phyloP scores from a whole-genome alignment of 176 grass and related monocot species.

The Aegilops umbellulata region DNA sequence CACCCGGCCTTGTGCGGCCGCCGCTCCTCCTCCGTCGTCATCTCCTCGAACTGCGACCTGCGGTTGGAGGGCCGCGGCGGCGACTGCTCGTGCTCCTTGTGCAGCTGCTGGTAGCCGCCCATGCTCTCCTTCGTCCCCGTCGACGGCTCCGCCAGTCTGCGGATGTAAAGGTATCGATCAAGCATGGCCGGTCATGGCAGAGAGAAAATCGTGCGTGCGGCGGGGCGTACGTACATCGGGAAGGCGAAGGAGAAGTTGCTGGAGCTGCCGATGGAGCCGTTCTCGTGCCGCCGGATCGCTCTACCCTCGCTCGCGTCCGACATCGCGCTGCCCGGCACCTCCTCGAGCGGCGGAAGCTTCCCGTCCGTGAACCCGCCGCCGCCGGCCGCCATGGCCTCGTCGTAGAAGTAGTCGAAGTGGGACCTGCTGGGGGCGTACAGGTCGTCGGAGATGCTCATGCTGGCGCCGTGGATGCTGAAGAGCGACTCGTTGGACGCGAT shows the following conservation, averaged over 20 bases:
- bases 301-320: background rate
- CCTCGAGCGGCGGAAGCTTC: conserved; percentile 29
- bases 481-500: conserved; percentile 69
- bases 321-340: conserved; percentile 29
- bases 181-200: background rate
- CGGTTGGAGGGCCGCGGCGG: background rate
- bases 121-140: conserved; percentile 40
- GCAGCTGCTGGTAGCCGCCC: conserved; percentile 29
- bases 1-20: conserved; percentile 8
- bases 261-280: conserved; percentile 44
- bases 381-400: conserved; percentile 28
- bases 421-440: conserved; percentile 34
- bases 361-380: background rate
- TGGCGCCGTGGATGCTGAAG: conserved; percentile 66
- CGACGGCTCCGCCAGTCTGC: conserved; percentile 39
- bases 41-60: conserved; percentile 27
- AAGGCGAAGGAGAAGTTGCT: conserved; percentile 80
- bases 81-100: conserved; percentile 17
- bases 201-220: background rate
- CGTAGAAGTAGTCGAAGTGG: conserved; percentile 51
- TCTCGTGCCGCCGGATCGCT: conserved; percentile 27
- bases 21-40: conserved; percentile 50
- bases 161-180: background rate
- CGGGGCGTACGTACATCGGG: conserved; percentile 58
- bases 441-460: conserved; percentile 31